Evolutionary conservation across 1,284 basidiomycete genomes (phyloP), one percentile per base, ranked within the genome.

Genomic region (Schizophyllum amplum): DNA sequence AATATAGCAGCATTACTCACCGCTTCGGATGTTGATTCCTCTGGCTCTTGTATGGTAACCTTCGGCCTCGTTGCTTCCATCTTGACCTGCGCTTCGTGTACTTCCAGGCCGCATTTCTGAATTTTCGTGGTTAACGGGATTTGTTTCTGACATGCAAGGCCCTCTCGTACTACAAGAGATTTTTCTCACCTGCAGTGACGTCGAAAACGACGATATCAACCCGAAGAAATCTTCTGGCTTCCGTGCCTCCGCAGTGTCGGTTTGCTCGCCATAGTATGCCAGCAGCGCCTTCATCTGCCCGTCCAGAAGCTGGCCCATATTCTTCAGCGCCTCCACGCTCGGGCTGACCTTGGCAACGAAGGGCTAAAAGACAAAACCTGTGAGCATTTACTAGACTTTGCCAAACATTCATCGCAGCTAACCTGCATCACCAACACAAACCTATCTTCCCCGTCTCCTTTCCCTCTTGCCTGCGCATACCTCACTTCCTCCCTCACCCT

Each of bases 141-240:
- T n/a, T n/a, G n/a, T n/a, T n/a, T n/a, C n/a, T n/a, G n/a, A n/a
- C n/a, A n/a, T n/a, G n/a, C n/a, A n/a, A n/a, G n/a, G n/a, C n/a
- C n/a, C n/a, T n/a, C 47, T 4, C 22, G 25, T 4, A 1, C 21
- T 56, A 21, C 52, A 27, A 24, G 57, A 21, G 20, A 33, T 24
- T 23, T n/a, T 46, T 63, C 71, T 57, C 60, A 83, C 86, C 79
- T 87, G 86, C 21, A 92, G 71, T 3, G 82, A 81, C 0, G 81
- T 81, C 0, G 88, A 88, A 69, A 94, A 94, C 0, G 83, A 80
- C 20, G 82, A 73, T 24, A 94, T 79, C 54, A 87, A 72, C 1
- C 78, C 81, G 64, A 94, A 93, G 65, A 94, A 84, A 59, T 89
- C 86, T 65, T 94, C 92, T 0, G 87, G 81, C 63, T 86, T 91